Base-by-base conservation (phyloP, 2,329 filamentous ascomycete species). In the Fonsecaea monophora region DNA sequence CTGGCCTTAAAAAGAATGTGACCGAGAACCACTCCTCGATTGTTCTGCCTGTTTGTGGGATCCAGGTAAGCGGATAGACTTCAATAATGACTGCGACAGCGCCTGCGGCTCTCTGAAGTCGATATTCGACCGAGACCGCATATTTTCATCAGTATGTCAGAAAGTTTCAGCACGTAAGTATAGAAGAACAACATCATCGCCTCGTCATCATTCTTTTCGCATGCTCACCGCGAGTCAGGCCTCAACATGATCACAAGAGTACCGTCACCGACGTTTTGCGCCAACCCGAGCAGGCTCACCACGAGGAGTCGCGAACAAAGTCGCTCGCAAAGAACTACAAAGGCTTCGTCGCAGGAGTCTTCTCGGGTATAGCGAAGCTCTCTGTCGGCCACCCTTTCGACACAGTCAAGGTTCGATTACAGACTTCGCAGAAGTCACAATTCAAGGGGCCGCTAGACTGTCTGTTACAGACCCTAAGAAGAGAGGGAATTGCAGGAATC, bases 291-390 rank as follows among this genome's bases (percentile, higher is more conserved):
- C 18, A 61, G 9, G 32, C 45, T 25, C 38, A 21, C 10, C 30
- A 7, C 8, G 54, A 45, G 40, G 40, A 66, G 37, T 53, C 57
- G 37, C 50, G 42, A 13, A 60, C 61, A 45, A 63, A 58, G 48
- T 64, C 65, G 25, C 9, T 66, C 10, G 58, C 55, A 67, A 77
- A 75, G 72, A 90, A 91, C 77, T 98, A 97, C 83, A 94, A 92
- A 75, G 95, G 94, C n/a, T 99, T 98, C 77, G 92, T 97, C 34
- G 95, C 92, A 0, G 95, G 95, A n/a, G 88, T 97, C 6, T 97
- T 97, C 77, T 96, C 92, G 42, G 95, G 95, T 30, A 90, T 98
- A 75, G 89, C 94, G 66, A 98, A 98, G 81, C 82, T 97, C 65
- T 88, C 62, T 9, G 66, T 70, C 37, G 72, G 69, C 21, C 69